A percentile compares a stretch with the other conserved stretches of the same genome.
phyloP scores from a whole-genome alignment of 208 protist genomes.

The Kentomonas sorsogonicus region DNA sequence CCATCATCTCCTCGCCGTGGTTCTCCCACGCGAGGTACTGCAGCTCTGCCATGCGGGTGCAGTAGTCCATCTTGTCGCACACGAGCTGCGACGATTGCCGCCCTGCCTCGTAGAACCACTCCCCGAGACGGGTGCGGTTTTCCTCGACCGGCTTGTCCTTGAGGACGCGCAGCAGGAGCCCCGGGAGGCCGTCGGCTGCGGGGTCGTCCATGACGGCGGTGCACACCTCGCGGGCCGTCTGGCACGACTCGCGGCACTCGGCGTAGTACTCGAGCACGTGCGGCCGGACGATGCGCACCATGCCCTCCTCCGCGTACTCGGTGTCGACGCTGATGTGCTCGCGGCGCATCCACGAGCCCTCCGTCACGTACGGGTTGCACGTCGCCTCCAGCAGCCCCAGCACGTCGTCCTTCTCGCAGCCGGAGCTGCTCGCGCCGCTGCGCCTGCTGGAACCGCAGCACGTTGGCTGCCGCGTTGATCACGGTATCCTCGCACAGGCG shows the following conservation, averaged over 20 bases:
- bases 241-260: conserved; percentile 64
- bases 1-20: conserved; percentile 9
- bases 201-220: conserved; percentile 39
- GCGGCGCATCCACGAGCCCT: conserved; percentile 70
- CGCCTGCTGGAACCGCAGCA: conserved; percentile 21
- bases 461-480: conserved; percentile 28
- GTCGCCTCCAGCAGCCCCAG: conserved; percentile 55
- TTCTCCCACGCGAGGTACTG: not conserved
- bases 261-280: conserved; percentile 25
- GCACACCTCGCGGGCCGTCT: conserved; percentile 46
- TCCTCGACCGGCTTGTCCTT: conserved; percentile 7
- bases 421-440: conserved; percentile 23
- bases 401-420: conserved; percentile 63
- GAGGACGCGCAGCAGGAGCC: conserved; percentile 15
- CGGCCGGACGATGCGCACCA: conserved; percentile 12
- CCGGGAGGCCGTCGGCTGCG: conserved; percentile 29
- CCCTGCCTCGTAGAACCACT: not conserved
- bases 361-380: conserved; percentile 59
- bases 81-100: too few species aligned
- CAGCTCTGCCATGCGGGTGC: not conserved
- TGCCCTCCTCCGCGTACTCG: conserved; percentile 10
- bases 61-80: not conserved
- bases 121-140: not conserved
- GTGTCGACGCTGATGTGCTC: conserved; percentile 19
- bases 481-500: conserved; percentile 50